A percentile compares a stretch with the other conserved stretches of the same genome.
Conservation (phyloP, 2,329 filamentous ascomycete species). For the Epichloe bromicola region DNA sequence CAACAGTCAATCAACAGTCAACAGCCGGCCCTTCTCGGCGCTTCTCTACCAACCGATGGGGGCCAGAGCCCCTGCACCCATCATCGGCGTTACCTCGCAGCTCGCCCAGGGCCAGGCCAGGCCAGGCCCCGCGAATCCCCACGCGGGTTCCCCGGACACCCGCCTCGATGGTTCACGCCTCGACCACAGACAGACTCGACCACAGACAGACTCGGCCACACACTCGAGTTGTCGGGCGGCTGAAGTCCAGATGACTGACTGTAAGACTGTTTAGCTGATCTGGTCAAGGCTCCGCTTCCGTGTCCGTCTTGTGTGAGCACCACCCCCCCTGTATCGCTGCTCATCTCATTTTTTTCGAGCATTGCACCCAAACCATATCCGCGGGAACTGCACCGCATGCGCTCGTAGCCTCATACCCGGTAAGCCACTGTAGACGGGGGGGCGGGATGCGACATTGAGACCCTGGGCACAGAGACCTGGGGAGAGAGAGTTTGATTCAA, state of each 20-base stretch:
- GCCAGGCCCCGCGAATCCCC: slow-evolving; percentile 7
- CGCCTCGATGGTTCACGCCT: slow-evolving; percentile 3
- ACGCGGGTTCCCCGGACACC: slow-evolving; percentile 19
- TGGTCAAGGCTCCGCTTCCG: slow-evolving; percentile 1
- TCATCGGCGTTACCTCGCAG: slow-evolving; percentile 22
- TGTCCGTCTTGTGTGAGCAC: not conserved
- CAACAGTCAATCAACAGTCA: not conserved
- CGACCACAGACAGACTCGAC: not conserved
- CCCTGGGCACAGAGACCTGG: not conserved
- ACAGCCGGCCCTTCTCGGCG: slow-evolving; percentile 22
- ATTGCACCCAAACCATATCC: not conserved
- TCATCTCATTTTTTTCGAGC: not conserved
- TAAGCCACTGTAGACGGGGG: not conserved
- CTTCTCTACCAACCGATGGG: slow-evolving; percentile 15
- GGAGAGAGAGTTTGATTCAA: not conserved
- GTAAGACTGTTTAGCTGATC: not conserved
- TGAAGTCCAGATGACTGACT: not conserved
- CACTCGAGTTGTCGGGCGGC: not conserved
- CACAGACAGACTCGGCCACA: not conserved
- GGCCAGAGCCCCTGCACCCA: slow-evolving; percentile 5
- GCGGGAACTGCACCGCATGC: not conserved
- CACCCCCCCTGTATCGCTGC: slow-evolving; percentile 2
- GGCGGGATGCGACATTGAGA: slow-evolving; percentile 3
- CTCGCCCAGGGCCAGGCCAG: slow-evolving; percentile 16
- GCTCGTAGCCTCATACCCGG: not conserved